phyloP scores from a whole-genome alignment of 768 basidiomycete genomes.

The Lactifluus pinguis region DNA sequence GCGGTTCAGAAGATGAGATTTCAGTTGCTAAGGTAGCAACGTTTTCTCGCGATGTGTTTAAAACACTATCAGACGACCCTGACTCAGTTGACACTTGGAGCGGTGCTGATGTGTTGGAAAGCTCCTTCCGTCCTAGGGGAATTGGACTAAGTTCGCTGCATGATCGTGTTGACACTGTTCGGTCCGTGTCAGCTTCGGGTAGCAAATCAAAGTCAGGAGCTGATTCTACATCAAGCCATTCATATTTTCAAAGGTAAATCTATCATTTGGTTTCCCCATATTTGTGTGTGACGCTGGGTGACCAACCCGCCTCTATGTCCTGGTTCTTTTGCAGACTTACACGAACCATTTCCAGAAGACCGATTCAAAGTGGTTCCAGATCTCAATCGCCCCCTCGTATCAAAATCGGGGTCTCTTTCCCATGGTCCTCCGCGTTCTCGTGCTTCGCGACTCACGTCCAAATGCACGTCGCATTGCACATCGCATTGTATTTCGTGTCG shows the following conservation, averaged over 20 bases:
- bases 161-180: background rate
- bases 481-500: too few species aligned
- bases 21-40: background rate
- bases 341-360: too few species aligned
- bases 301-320: too few species aligned
- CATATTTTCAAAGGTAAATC: background rate
- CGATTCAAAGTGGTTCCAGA: too few species aligned
- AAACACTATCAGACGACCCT: background rate
- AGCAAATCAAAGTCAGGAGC: background rate
- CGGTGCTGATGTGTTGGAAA: background rate
- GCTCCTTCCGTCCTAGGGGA: background rate
- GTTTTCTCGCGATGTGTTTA: background rate
- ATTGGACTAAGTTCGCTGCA: background rate
- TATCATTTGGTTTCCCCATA: background rate
- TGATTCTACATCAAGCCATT: background rate
- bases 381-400: too few species aligned
- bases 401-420: too few species aligned
- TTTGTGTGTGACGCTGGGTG: too few species aligned
- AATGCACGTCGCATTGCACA: too few species aligned
- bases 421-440: too few species aligned
- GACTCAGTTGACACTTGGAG: background rate
- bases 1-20: background rate
- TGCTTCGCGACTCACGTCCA: too few species aligned
- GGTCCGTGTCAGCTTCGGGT: background rate
- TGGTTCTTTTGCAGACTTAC: too few species aligned